Conservation (phyloP, 345 rosid genomes). For the Limnanthes douglasii region DNA sequence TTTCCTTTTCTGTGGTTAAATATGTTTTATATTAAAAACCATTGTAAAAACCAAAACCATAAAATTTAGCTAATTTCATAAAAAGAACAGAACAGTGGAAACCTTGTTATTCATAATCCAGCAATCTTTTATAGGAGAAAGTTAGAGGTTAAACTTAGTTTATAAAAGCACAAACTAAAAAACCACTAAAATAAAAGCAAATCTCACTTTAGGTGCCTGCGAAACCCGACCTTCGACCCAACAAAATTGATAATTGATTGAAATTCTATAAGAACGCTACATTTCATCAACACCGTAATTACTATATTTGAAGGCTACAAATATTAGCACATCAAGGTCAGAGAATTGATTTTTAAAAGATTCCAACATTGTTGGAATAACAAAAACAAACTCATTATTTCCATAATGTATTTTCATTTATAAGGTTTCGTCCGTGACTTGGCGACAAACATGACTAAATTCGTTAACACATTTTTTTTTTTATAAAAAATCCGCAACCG, state of each 20-base stretch:
- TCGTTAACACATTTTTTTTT: conserved; percentile 62
- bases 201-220: conserved; percentile 60
- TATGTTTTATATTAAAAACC: too few species aligned
- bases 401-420: conserved; percentile 43
- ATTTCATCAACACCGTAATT: conserved; percentile 39
- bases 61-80: too few species aligned
- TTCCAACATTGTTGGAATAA: too few species aligned
- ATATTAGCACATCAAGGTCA: conserved; percentile 10
- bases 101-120: conserved; percentile 94
- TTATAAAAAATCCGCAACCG: too few species aligned
- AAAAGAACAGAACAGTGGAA: too few species aligned
- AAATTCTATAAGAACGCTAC: conserved; percentile 52
- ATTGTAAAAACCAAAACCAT: too few species aligned
- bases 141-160: conserved; percentile 6
- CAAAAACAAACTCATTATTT: conserved; percentile 39
- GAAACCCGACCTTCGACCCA: conserved; percentile 74
- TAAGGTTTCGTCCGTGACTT: conserved; percentile 71
- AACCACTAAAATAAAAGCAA: too few species aligned
- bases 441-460: conserved; percentile 60
- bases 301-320: conserved; percentile 47
- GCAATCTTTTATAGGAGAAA: conserved; percentile 55
- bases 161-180: background rate
- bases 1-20: too few species aligned
- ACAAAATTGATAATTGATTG: conserved; percentile 44
- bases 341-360: conserved; percentile 9